Percentiles rank a stretch among this genome's conserved stretches.
Evolutionary conservation across 306 rosid genomes (phyloP).

Genomic region (Lathyrus oleraceus): DNA sequence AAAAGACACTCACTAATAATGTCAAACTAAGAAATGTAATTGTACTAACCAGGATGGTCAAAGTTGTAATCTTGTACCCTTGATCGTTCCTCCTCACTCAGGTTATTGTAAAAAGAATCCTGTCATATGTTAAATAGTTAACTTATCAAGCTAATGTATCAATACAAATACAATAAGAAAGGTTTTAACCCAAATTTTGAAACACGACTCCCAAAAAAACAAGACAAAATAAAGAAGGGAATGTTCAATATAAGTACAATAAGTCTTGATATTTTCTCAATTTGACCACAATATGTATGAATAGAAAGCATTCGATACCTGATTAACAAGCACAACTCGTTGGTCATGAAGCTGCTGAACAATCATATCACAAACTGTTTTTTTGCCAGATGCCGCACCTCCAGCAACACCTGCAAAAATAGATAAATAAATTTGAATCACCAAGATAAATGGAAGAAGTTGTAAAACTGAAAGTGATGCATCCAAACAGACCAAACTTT

Average conservation of each 20-base stretch:
- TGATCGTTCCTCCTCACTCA: constrained; percentile 69
- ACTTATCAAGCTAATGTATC: constrained; percentile 10
- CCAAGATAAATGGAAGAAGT: constrained; percentile 9
- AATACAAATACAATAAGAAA: constrained; percentile 11
- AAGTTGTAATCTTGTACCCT: constrained; percentile 90
- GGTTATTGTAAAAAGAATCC: constrained; percentile 92
- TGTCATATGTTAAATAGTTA: constrained; percentile 40
- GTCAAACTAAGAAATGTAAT: constrained; percentile 18
- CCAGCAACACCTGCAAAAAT: constrained; percentile 85
- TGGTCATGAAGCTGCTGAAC: constrained; percentile 99
- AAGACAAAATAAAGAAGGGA: no score
- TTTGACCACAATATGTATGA: constrained; percentile 13
- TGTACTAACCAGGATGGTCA: constrained; percentile 94
- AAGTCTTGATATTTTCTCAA: constrained; percentile 17
- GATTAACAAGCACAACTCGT: constrained; percentile 94
- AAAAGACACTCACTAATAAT: constrained; percentile 22
- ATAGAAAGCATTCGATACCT: constrained; percentile 50
- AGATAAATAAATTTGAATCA: constrained; percentile 16
- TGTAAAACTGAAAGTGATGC: not conserved
- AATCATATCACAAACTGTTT: constrained; percentile 92
- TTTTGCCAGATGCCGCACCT: constrained; percentile 98
- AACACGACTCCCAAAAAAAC: not conserved
- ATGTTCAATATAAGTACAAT: not conserved
- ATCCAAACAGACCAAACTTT: constrained; percentile 3
- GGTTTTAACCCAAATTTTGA: not conserved